Base-by-base conservation (phyloP, 2,329 filamentous ascomycete species). In the Cercospora berteroae region DNA sequence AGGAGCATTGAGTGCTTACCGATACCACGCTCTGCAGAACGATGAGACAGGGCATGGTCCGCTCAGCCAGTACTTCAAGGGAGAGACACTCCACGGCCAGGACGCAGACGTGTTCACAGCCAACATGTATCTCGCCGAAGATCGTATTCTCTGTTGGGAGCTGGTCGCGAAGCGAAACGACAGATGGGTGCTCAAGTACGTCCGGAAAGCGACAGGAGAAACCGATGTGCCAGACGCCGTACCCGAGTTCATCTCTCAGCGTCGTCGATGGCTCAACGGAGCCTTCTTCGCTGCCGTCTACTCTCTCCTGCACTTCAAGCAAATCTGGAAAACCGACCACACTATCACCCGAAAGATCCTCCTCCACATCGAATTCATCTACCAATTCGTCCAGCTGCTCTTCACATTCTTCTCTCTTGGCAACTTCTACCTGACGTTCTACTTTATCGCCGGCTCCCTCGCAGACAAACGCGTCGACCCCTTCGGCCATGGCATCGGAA, bases 371-470 rank as follows among this genome's bases (percentile, higher is more conserved):
- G 95, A 99, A 79, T 97, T 97, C 77, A 80, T 97, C 73, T 99
- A 99, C 80, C 95, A 99, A 79, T 90, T 96, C 78, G 86, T 98
- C 73, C 91, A 93, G 76, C 87, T 99, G 13, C 80, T 96, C 69
- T 99, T 99, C 83, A 99, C 95, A 56, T 99, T 93, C 83, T 98
- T 99, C 83, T 97, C 94, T 10, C 88, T 99, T 73, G 83, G 94
- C 79, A 99, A 99, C 83, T 99, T 98, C 84, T 99, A 98, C 80
- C 89, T 99, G 62, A 96, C 94, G 66, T 99, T 99, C 82, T 99
- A 94, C 86, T 99, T 99, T 83, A 90, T 99, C 72, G 93, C 93
- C 23, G 95, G 95, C 52, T 96, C 94, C 48, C 85, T 99, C 16
- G 87, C 91, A 0, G 93, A 98, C 75, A 82, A 87, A 0, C 83